A percentile compares a stretch with the other conserved stretches of the same genome.
Conservation (phyloP, 257 asterid genomes). For the Paraleonurus japonicus region DNA sequence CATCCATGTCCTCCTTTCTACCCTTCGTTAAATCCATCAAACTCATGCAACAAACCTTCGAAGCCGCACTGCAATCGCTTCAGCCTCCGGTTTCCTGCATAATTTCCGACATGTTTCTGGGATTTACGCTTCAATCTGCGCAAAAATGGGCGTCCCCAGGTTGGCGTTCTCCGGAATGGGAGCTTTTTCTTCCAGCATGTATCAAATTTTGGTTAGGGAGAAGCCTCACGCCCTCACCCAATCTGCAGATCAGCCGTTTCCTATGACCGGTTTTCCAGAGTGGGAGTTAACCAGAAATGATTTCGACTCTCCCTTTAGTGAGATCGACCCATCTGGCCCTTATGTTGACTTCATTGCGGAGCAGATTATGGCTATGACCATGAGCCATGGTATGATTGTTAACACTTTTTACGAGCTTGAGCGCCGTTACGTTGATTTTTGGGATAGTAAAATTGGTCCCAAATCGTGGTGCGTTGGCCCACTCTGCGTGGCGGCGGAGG, state of each 20-base stretch:
- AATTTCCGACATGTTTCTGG: slow-evolving; percentile 58
- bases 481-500: slow-evolving; percentile 39
- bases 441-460: slow-evolving; percentile 49
- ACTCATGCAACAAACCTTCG: slow-evolving; percentile 56
- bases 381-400: slow-evolving; percentile 53
- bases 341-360: slow-evolving; percentile 48
- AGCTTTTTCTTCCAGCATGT: slow-evolving; percentile 44
- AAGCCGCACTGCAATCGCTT: slow-evolving; percentile 35
- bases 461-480: slow-evolving; percentile 66
- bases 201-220: slow-evolving; percentile 28
- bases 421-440: slow-evolving; percentile 39
- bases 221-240: slow-evolving; percentile 41
- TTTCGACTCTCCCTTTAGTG: slow-evolving; percentile 49
- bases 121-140: slow-evolving; percentile 62
- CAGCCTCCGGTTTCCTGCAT: slow-evolving; percentile 49
- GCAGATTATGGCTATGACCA: slow-evolving; percentile 28
- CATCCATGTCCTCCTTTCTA: slow-evolving; percentile 36
- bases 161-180: slow-evolving; percentile 57
- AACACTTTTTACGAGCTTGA: slow-evolving; percentile 60
- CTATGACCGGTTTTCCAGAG: slow-evolving; percentile 40
- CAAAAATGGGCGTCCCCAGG: slow-evolving; percentile 42
- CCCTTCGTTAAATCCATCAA: slow-evolving; percentile 43
- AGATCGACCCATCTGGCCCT: slow-evolving; percentile 52
- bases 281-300: slow-evolving; percentile 52
- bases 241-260: slow-evolving; percentile 43